phyloP scores from a whole-genome alignment of 306 rosid genomes.

The Fagus crenata region DNA sequence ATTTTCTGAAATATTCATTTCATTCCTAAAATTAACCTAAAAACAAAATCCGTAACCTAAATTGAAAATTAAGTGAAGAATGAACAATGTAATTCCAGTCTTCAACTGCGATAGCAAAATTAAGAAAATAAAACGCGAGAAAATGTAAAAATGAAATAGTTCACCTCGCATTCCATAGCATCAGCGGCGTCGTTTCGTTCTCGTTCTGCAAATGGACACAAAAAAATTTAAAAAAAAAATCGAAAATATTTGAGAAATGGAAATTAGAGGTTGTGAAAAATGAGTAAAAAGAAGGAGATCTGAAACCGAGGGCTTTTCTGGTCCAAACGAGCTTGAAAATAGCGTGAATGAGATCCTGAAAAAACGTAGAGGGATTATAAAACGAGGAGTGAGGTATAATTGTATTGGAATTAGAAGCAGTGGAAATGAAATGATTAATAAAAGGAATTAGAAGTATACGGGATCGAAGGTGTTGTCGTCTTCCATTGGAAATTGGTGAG shows the following conservation, averaged over 20 bases:
- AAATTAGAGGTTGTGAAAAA: not conserved
- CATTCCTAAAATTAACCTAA: too few relatives aligned
- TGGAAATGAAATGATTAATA: not conserved
- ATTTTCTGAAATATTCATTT: too few relatives aligned
- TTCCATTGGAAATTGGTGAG: slow-evolving; percentile 39
- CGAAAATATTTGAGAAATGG: not conserved
- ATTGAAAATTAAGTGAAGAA: not conserved
- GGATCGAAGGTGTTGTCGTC: slow-evolving; percentile 55
- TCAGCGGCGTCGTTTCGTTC: slow-evolving; percentile 45
- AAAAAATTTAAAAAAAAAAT: too few relatives aligned
- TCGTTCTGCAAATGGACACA: slow-evolving; percentile 52
- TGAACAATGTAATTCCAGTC: not conserved
- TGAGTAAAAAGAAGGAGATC: not conserved
- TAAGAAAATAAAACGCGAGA: not conserved
- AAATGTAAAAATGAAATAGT: not conserved
- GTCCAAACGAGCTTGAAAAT: slow-evolving; percentile 80
- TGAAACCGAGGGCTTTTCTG: slow-evolving; percentile 60
- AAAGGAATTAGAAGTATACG: slow-evolving; percentile 36
- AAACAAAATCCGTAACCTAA: not conserved
- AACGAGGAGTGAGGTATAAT: not conserved
- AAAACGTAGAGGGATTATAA: not conserved
- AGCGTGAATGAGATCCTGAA: slow-evolving; percentile 65
- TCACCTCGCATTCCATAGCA: slow-evolving; percentile 59
- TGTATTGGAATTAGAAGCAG: not conserved
- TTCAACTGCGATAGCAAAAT: not conserved